Evolutionary conservation across 2,329 filamentous ascomycete genomes (phyloP), one percentile per base, ranked within the genome.

Genomic region (Stachybotrys elegans): DNA sequence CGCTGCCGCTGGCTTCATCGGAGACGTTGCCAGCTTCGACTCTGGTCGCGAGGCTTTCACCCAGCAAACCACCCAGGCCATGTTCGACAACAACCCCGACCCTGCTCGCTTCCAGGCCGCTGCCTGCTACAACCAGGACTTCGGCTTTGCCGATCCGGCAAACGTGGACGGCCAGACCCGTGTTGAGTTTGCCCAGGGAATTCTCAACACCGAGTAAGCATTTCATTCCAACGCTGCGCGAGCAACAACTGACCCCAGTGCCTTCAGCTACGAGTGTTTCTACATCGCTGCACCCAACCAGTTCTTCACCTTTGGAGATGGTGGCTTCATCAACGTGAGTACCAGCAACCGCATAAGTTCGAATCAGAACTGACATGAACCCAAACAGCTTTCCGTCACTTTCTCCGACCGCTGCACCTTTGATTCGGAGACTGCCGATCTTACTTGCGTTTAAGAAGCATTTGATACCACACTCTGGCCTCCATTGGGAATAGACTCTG

Each of bases 301-400:
- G 29, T 42, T 46, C 23, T 46, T 23, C 44, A 46, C 44, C n/a
- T n/a, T 19, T 13, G 44, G 44, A 14, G 44, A 46, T 25, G 44
- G 44, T 35, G 44, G 44, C 36, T 46, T 46, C 36, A 46, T 46
- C 40, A 46, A 46, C 44, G 44, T 46, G 13, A 43, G 44, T 22
- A 17, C 8, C 23, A 9, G 8, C 19, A n/a, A 7, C 32, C 17
- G 6, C 14, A 32, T 36, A 16, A 19, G 14, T 29, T 29, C 25
- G 21, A 17, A 19, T n/a, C 5, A 19, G 17, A 5, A 16, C 13
- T 5, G 19, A 17, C 12, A 9, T 38, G 14, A 35, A 17, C 8
- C 5, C 22, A 16, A 14, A 16, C 20, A 46, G 44, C 44, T 46
- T 35, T 46, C 44, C 12, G 40, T 43, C 41, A 46, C 44, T n/a